phyloP scores from a whole-genome alignment of 2,329 filamentous ascomycete genomes.

The Diaporthe vaccinii region DNA sequence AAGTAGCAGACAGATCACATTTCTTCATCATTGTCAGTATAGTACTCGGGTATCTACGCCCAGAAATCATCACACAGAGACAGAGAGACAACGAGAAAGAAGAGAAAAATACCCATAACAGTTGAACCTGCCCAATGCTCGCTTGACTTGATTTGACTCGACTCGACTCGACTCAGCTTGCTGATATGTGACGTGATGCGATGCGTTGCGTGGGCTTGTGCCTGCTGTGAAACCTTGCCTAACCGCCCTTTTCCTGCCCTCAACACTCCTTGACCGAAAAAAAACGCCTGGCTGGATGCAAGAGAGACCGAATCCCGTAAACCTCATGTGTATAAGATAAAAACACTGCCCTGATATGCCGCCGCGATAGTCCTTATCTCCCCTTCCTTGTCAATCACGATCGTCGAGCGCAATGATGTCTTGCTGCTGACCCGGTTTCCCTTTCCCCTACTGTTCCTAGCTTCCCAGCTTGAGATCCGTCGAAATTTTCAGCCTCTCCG shows the following conservation, averaged over 20 bases:
- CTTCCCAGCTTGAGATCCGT: neutral
- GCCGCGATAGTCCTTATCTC: neutral
- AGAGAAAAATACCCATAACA: neutral
- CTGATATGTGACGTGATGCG: neutral
- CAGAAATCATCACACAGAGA: conserved; percentile 3
- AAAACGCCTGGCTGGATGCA: conserved; percentile 42
- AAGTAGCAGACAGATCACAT: neutral
- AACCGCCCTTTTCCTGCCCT: neutral
- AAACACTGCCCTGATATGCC: neutral
- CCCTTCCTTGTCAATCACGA: neutral
- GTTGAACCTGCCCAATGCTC: conserved; percentile 22
- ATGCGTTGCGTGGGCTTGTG: neutral
- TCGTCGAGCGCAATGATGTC: conserved; percentile 1
- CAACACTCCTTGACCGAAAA: conserved; percentile 5
- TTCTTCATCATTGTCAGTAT: neutral
- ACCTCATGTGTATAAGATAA: conserved; percentile 8
- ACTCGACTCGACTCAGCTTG: neutral
- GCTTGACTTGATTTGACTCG: conserved; percentile 22
- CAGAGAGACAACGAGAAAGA: neutral
- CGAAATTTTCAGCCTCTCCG: conserved; percentile 33
- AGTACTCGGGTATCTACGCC: conserved; percentile 6
- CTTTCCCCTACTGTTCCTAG: neutral
- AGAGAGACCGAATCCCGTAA: neutral
- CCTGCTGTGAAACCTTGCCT: neutral
- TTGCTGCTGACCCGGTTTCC: neutral